A percentile compares a stretch with the other conserved stretches of the same genome.
phyloP scores from a whole-genome alignment of 129 eudicot species.

The Logfia minima region DNA sequence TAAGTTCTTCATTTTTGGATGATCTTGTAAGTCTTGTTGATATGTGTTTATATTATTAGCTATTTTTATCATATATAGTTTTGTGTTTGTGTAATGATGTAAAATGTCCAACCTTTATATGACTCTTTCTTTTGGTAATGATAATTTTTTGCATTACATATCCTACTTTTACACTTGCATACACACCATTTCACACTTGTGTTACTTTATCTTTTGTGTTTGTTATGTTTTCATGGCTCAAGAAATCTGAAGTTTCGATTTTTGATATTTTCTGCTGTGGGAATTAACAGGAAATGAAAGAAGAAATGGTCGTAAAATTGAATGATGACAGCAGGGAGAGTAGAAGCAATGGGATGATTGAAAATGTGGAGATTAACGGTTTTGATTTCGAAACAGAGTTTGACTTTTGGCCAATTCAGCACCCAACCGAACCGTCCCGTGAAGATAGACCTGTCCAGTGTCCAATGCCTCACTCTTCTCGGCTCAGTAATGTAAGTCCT shows the following conservation, averaged over 20 bases:
- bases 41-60: not conserved
- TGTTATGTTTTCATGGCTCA: not conserved
- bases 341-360: slow-evolving; percentile 15
- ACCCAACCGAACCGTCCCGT: slow-evolving; percentile 55
- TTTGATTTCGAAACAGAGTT: slow-evolving; percentile 32
- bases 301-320: slow-evolving; percentile 23
- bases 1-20: slow-evolving; percentile 30
- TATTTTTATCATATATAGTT: not conserved
- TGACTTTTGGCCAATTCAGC: slow-evolving; percentile 63
- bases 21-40: slow-evolving; percentile 14
- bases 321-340: slow-evolving; percentile 30
- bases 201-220: slow-evolving; percentile 14
- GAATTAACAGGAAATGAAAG: slow-evolving; percentile 38
- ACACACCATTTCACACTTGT: not conserved
- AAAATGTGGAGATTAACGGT: slow-evolving; percentile 12
- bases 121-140: slow-evolving; percentile 27
- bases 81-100: slow-evolving; percentile 5
- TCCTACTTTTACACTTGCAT: slow-evolving; percentile 1
- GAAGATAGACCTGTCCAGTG: slow-evolving; percentile 61
- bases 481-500: slow-evolving; percentile 34
- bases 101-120: slow-evolving; percentile 18
- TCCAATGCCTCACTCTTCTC: slow-evolving; percentile 51
- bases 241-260: not conserved
- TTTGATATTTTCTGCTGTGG: not conserved
- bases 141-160: not conserved